A percentile compares a stretch with the other conserved stretches of the same genome.
phyloP scores from a whole-genome alignment of 768 basidiomycete genomes.

The Trametes maxima region DNA sequence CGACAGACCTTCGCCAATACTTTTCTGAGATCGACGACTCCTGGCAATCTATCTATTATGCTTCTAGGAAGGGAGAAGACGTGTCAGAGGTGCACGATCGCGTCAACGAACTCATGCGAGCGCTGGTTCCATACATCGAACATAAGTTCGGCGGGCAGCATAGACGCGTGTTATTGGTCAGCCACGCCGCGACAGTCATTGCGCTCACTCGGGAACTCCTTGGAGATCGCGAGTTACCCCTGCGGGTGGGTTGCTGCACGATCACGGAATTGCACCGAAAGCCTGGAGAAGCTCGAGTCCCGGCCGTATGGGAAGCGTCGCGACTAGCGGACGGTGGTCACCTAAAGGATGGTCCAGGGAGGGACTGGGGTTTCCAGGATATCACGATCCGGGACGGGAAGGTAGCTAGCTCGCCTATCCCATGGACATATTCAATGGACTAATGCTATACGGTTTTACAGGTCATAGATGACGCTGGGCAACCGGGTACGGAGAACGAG shows the following conservation, averaged over 20 bases:
- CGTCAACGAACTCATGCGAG: conserved; percentile 49
- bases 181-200: conserved; percentile 77
- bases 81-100: conserved; percentile 65
- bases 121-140: conserved; percentile 55
- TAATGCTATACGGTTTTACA: conserved; percentile 29
- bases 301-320: conserved; percentile 51
- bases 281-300: conserved; percentile 28
- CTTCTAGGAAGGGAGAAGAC: conserved; percentile 74
- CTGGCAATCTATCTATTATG: conserved; percentile 68
- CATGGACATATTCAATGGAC: not conserved
- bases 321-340: conserved; percentile 59
- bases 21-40: conserved; percentile 64
- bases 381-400: conserved; percentile 61
- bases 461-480: conserved; percentile 74
- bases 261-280: conserved; percentile 56
- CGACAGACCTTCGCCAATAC: conserved; percentile 52
- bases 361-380: conserved; percentile 86
- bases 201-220: conserved; percentile 62
- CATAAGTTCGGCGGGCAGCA: conserved; percentile 46
- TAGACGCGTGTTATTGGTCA: conserved; percentile 60
- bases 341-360: conserved; percentile 55
- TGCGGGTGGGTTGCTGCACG: conserved; percentile 78
- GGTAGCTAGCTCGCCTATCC: conserved; percentile 40
- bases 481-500: conserved; percentile 65
- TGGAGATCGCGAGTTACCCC: conserved; percentile 50